phyloP scores from a whole-genome alignment of 495 filamentous ascomycete genomes.

The Trichoderma gamsii region DNA sequence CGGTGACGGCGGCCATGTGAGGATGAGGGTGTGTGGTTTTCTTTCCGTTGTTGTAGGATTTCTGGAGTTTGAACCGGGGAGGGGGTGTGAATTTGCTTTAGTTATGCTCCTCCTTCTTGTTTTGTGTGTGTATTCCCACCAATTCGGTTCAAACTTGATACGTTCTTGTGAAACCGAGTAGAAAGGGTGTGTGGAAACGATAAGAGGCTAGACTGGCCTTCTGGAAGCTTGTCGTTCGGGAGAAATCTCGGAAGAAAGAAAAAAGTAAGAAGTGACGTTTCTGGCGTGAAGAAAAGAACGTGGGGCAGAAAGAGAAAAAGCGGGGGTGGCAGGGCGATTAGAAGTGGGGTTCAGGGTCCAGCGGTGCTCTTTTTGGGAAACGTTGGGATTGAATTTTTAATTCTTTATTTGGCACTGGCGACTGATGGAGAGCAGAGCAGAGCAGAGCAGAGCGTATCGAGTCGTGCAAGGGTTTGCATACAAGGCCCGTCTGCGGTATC shows the following conservation, averaged over 20 bases:
- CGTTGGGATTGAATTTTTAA: no score
- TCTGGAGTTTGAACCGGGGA: not conserved
- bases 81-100: not conserved
- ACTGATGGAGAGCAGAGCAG: no score
- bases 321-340: no score
- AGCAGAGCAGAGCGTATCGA: no score
- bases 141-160: no score
- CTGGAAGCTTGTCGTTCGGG: not conserved
- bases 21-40: not conserved
- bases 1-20: not conserved
- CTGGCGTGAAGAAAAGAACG: not conserved
- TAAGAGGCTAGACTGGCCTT: not conserved
- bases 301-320: no score
- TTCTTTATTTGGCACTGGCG: no score
- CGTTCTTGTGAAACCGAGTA: not conserved
- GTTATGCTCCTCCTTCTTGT: not conserved
- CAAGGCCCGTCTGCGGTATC: no score
- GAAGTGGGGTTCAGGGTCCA: no score
- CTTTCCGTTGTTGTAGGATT: not conserved
- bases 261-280: not conserved
- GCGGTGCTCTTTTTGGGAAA: no score
- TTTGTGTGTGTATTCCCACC: not conserved
- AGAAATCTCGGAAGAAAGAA: constrained; percentile 1
- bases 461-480: no score
- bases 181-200: not conserved